Evolutionary conservation across 2,329 filamentous ascomycete species (phyloP).

Genomic region (Pseudogymnoascus pannorum): DNA sequence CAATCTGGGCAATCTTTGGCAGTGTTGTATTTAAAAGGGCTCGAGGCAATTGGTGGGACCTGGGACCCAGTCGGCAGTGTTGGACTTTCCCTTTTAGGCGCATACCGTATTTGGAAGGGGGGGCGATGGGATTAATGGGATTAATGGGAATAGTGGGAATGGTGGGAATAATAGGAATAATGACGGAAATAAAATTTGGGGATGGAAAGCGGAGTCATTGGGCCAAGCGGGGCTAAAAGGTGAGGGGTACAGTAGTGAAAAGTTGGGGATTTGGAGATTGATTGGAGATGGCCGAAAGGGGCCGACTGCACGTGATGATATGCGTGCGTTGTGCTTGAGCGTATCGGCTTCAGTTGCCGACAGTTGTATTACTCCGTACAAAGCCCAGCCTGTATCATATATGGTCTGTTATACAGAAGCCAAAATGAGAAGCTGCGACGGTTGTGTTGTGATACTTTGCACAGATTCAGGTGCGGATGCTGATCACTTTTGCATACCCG

Average conservation of each 20-base stretch:
- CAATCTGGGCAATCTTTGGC: not conserved
- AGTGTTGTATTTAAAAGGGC: not conserved
- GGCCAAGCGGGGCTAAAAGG: not conserved
- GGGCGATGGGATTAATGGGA: not conserved
- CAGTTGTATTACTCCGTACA: not conserved
- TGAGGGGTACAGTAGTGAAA: not conserved
- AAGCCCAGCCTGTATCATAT: not conserved
- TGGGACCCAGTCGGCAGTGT: not conserved
- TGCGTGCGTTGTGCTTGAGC: not conserved
- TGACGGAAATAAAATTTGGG: not conserved
- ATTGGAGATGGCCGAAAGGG: not conserved
- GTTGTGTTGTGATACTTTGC: not conserved
- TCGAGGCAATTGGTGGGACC: not conserved
- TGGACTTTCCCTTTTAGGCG: not conserved
- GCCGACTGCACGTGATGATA: not conserved
- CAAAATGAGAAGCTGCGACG: not conserved
- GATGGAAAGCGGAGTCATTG: not conserved
- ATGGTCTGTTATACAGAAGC: not conserved
- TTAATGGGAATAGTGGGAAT: too few species aligned
- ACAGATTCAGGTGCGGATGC: not conserved
- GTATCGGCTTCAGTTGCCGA: not conserved
- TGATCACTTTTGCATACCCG: not conserved
- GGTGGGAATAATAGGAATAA: not conserved
- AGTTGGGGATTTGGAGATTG: conserved; percentile 4
- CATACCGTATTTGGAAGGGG: not conserved